These are phyloP conservation scores for Atalantia buxifolia DNA, from an alignment of 345 rosid genomes.

Conservation along the genomic window DNA sequence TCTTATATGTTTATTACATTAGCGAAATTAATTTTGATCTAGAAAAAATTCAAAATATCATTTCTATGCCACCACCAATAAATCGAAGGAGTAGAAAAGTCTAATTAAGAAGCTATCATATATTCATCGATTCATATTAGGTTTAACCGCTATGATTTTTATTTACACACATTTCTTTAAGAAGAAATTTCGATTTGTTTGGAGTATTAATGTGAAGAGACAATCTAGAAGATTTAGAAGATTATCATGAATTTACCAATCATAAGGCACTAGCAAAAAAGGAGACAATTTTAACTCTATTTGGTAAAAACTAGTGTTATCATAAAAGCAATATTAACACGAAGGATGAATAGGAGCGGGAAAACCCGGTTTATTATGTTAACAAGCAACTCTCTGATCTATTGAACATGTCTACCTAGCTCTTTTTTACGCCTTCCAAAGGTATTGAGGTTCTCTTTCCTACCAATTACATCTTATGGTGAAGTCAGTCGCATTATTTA, in stretches of 20 bases:
- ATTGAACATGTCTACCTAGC: not conserved
- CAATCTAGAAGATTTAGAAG: not conserved
- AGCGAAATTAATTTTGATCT: not conserved
- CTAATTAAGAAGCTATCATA: too few relatives aligned
- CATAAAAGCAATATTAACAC: too few relatives aligned
- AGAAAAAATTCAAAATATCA: not conserved
- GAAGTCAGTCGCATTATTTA: too few relatives aligned
- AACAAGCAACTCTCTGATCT: not conserved
- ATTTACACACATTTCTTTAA: not conserved
- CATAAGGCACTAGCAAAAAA: too few relatives aligned
- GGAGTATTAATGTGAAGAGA: not conserved
- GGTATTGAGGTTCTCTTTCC: not conserved
- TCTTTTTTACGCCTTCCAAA: not conserved
- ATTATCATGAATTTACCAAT: too few relatives aligned
- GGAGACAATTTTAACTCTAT: too few relatives aligned
- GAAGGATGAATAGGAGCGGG: too few relatives aligned
- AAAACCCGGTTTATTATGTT: too few relatives aligned
- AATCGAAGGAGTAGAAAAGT: not conserved
- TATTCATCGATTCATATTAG: too few relatives aligned
- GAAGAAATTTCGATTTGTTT: not conserved
- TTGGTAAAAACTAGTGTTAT: too few relatives aligned
- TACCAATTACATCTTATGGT: not conserved
- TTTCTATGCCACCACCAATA: not conserved
- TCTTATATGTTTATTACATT: not conserved
- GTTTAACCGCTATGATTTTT: too few relatives aligned